Base-by-base conservation (phyloP, 2,329 filamentous ascomycete genomes). In the Pseudocercospora musae region DNA sequence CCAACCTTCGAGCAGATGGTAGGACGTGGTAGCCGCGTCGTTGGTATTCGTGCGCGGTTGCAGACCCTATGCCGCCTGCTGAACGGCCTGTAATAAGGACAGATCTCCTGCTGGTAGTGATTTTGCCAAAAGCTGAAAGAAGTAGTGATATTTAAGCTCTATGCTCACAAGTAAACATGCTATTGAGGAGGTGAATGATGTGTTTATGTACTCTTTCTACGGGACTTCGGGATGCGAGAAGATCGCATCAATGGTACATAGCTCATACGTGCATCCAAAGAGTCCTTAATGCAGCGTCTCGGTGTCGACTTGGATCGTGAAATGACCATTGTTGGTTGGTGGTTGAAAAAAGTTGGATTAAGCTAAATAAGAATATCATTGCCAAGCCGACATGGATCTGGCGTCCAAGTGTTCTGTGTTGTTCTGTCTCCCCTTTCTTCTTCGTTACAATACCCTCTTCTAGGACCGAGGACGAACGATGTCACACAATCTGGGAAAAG, bases 41-140 rank as follows among this genome's bases (percentile, higher is more conserved):
- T 56, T 75, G 71, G 66, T 81, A 78, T 37, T 72, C 73, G 1
- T 69, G 54, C 0, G 75, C 76, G 0, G 81, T 70, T 1, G 77
- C 78, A 0, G 71, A 69, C 10, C 80, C 79, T 11, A 80, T 73
- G 18, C 79, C 76, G 48, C 75, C 76, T n/a, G 72, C 73, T 4
- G 74, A 76, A 67, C 77, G 70, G 54, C 70, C 71, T 27, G 70
- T 72, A 42, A 73, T 69, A 7, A 73, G 65, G 40, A 72, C 65
- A 11, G 65, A 65, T 44, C 49, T 48, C n/a, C 33, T 52, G 58
- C 21, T 18, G 6, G 25, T 37, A 6, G 27, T 21, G 53, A 63
- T 60, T n/a, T 11, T 62, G 40, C 13, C 44, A 4, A 20, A 42
- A 8, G 15, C 37, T 40, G 13, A 18, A 55, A 7, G 20, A 40